phyloP scores from a whole-genome alignment of 495 filamentous ascomycete species.

The Podospora tetraspora region DNA sequence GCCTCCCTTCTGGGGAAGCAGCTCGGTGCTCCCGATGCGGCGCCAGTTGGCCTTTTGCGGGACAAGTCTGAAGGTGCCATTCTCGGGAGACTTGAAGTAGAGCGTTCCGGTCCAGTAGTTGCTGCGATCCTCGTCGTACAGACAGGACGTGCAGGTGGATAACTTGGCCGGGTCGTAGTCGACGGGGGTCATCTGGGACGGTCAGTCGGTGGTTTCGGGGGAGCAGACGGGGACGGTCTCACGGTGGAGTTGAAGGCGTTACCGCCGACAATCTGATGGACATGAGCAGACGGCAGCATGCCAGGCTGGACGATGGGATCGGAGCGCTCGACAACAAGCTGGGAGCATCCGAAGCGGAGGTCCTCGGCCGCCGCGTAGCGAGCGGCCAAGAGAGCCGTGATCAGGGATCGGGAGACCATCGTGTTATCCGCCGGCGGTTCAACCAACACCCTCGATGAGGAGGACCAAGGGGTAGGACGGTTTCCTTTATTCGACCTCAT shows the following conservation, averaged over 20 bases:
- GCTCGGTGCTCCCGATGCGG: background rate
- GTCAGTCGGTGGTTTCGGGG: background rate
- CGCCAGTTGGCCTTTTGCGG: slow-evolving; percentile 21
- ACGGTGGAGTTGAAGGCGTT: slow-evolving; percentile 23
- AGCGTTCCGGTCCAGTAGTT: slow-evolving; percentile 41
- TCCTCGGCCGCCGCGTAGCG: slow-evolving; percentile 1
- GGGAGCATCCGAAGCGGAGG: slow-evolving; percentile 16
- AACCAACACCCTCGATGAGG: background rate
- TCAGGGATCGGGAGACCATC: background rate
- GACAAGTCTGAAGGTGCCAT: slow-evolving; percentile 34
- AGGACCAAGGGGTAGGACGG: background rate
- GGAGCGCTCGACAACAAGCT: slow-evolving; percentile 15
- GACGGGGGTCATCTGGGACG: slow-evolving; percentile 17
- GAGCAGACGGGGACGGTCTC: background rate
- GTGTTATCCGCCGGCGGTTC: background rate
- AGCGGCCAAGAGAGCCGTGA: background rate
- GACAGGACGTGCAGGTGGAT: slow-evolving; percentile 29
- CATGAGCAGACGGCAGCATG: slow-evolving; percentile 15
- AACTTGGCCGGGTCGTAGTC: slow-evolving; percentile 20
- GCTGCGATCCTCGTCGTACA: slow-evolving; percentile 27
- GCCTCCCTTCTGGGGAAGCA: slow-evolving; percentile 23
- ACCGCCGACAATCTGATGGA: slow-evolving; percentile 20
- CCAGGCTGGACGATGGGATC: slow-evolving; percentile 20
- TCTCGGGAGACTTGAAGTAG: slow-evolving; percentile 30
- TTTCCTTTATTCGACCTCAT: background rate